A percentile compares a stretch with the other conserved stretches of the same genome.
These are phyloP conservation scores for Botrytis porri DNA, from an alignment of 2,329 filamentous ascomycete genomes.

Conservation along the genomic window DNA sequence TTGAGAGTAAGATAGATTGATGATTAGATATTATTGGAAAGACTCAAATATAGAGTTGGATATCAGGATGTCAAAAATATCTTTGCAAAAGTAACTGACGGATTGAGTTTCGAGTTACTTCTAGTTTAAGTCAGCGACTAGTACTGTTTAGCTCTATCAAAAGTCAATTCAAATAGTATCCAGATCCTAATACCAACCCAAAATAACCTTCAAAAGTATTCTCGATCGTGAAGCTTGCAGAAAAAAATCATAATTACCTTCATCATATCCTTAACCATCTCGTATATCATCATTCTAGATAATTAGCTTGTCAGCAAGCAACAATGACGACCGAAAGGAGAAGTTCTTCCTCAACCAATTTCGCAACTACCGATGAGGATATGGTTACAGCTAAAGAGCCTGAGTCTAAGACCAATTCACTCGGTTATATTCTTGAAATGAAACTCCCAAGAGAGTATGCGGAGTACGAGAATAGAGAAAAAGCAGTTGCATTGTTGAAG, in stretches of 20 bases:
- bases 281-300: not conserved
- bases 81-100: not conserved
- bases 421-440: not conserved
- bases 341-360: not conserved
- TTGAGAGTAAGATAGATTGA: not conserved
- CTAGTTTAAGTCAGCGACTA: not conserved
- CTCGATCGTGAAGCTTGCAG: fast-evolving
- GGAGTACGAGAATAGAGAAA: not conserved
- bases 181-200: not conserved
- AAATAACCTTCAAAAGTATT: not conserved
- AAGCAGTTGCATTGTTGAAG: fast-evolving
- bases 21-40: not conserved
- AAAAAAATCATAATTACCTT: not conserved
- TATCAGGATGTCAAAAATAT: not conserved
- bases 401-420: not conserved
- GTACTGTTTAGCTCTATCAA: not conserved
- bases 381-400: not conserved
- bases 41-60: not conserved
- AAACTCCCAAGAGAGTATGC: not conserved
- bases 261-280: not conserved
- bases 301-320: not conserved
- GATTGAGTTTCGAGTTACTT: not conserved
- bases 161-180: not conserved
- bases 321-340: not conserved
- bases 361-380: not conserved